Base-by-base conservation (phyloP, 2,329 filamentous ascomycete species). In the Sporothrix globosa region DNA sequence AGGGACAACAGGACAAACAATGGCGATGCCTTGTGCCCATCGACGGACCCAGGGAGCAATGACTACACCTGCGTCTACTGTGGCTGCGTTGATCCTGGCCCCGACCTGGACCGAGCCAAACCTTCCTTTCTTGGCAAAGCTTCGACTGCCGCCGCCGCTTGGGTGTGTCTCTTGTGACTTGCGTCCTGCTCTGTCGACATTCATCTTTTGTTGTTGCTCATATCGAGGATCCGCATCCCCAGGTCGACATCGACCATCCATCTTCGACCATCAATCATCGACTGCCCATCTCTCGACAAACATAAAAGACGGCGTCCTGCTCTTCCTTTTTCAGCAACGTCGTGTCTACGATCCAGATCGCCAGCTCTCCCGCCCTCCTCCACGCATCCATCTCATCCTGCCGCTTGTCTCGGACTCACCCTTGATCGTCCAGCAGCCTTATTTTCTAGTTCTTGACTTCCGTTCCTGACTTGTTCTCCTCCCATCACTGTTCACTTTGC, bases 101-200 rank as follows among this genome's bases (percentile, higher is more conserved):
- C 41, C 41, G 41, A 17, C 41, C 41, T 17, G 4, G 41, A 17
- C 41, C 39, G n/a, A 61, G 11, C 30, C 41, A 53, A 67, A 67
- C 48, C 65, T 67, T 67, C 65, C 65, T 54, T 67, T 67, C 65
- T 54, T 54, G 65, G 63, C 50, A 67, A 54, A 67, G 63, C 63
- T 53, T 53, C 27, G 46, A 14, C 27, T 53, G 46, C 46, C 17
- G 24, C 5, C 21, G 34, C 41, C 41, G 39, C 10, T 11, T 11
- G 39, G 27, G 9, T 10, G 17, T 17, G 21, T 27, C 24, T 30
- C 44, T 13, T 13, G 54, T 19, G 39, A 17, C 58, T n/a, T 11
- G 19, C n/a, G 39, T 61, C 21, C 39, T 30, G 27, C 6, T 46
- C 58, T 46, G 39, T 21, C 58, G 58, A 46, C 58, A 44, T 63